Conservation (phyloP, 1,284 basidiomycete species). For the Ustilago bromivora region DNA sequence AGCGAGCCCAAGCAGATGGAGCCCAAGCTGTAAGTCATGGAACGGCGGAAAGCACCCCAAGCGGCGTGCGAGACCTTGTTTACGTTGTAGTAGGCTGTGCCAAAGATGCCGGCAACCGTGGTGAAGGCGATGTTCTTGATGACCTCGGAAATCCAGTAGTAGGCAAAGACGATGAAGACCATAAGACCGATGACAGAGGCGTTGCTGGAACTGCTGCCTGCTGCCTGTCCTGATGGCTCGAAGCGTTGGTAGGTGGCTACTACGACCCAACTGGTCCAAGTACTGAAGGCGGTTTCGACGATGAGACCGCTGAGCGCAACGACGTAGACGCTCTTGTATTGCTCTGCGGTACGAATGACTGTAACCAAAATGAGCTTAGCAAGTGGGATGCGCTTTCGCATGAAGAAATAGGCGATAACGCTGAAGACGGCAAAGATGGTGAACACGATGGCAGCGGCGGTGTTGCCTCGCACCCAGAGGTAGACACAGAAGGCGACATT, state of each 20-base stretch:
- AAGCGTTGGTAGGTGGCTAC: constrained; percentile 63
- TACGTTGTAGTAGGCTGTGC: constrained; percentile 59
- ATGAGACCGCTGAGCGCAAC: constrained; percentile 54
- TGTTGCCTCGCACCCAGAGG: constrained; percentile 55
- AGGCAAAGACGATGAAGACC: constrained; percentile 60
- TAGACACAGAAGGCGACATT: constrained; percentile 59
- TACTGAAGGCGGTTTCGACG: constrained; percentile 57
- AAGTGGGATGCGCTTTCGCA: constrained; percentile 62
- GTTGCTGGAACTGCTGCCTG: constrained; percentile 45
- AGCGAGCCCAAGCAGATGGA: constrained; percentile 90
- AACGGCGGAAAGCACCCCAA: constrained; percentile 77
- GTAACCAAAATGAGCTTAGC: constrained; percentile 60
- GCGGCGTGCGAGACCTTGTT: constrained; percentile 76
- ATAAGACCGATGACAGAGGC: constrained; percentile 61
- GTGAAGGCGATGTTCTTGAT: constrained; percentile 66
- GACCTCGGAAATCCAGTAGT: constrained; percentile 60
- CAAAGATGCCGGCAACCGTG: constrained; percentile 62
- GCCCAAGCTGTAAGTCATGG: constrained; percentile 86
- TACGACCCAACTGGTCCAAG: constrained; percentile 61
- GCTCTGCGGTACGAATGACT: constrained; percentile 57
- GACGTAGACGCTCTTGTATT: constrained; percentile 61
- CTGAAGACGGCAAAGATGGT: constrained; percentile 65
- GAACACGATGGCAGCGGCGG: constrained; percentile 60
- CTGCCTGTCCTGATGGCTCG: constrained; percentile 44
- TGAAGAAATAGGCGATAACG: constrained; percentile 63